Evolutionary conservation across 139 green algal species (phyloP).

Genomic region (Coelastrella sp.): DNA sequence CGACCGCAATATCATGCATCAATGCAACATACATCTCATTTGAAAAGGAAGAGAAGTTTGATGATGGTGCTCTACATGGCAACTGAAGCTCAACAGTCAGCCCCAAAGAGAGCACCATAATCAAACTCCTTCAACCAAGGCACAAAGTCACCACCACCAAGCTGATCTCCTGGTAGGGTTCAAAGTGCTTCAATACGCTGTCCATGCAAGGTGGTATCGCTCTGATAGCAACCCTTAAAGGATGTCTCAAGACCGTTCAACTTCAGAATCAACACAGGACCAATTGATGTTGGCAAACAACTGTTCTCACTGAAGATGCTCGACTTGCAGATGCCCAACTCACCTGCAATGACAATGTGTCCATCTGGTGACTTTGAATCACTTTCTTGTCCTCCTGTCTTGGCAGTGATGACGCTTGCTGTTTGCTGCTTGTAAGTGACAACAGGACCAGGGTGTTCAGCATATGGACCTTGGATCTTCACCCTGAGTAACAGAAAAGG

Average conservation of each 20-base stretch:
- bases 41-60: too few species aligned
- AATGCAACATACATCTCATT: too few species aligned
- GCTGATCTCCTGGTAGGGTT: too few species aligned
- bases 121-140: too few species aligned
- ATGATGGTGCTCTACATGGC: too few species aligned
- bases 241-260: neutral
- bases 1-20: too few species aligned
- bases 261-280: neutral
- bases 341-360: conserved; percentile 6
- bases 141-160: too few species aligned
- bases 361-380: neutral
- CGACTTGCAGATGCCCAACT: neutral
- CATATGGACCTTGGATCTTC: conserved; percentile 23
- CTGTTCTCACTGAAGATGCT: neutral
- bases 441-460: neutral
- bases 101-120: too few species aligned
- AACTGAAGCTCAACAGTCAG: too few species aligned
- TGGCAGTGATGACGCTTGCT: neutral
- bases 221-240: neutral
- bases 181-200: too few species aligned
- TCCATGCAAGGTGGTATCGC: neutral
- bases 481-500: neutral
- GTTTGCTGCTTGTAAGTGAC: too few species aligned
- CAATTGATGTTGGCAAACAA: neutral
- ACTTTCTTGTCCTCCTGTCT: neutral